These are phyloP conservation scores for Thalia dealbata DNA, from an alignment of 176 grass and related monocot genomes.

Conservation along the genomic window DNA sequence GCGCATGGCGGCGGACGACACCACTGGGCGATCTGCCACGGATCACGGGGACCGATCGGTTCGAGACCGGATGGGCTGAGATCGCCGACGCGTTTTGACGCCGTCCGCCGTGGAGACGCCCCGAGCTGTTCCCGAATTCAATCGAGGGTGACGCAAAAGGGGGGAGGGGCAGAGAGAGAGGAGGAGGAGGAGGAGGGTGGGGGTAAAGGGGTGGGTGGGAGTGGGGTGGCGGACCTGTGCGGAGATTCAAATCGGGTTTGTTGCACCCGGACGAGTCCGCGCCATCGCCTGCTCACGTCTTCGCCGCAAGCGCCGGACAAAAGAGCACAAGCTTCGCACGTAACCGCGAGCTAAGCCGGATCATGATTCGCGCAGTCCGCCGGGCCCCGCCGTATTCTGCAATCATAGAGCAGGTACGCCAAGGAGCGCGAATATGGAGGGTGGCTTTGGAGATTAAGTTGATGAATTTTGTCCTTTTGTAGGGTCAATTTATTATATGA, in stretches of 20 bases:
- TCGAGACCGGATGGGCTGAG: not conserved
- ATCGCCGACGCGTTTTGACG: not conserved
- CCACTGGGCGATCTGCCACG: not conserved
- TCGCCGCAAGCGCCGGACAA: no score
- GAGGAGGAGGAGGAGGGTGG: no score
- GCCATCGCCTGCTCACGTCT: not conserved
- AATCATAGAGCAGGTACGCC: not conserved
- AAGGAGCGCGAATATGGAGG: not conserved
- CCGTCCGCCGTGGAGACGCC: not conserved
- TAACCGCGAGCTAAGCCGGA: no score
- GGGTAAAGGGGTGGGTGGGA: not conserved
- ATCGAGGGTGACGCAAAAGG: not conserved
- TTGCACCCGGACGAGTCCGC: conserved; percentile 9
- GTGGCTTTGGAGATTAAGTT: not conserved
- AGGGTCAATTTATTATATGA: not conserved
- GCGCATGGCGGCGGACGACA: not conserved
- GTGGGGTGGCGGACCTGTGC: conserved; percentile 4
- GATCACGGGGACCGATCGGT: not conserved
- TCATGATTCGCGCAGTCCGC: no score
- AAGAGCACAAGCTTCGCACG: not conserved
- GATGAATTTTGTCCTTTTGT: not conserved
- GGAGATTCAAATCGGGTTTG: conserved; percentile 8
- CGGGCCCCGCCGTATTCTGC: not conserved
- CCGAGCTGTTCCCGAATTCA: not conserved
- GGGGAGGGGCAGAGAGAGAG: not conserved